phyloP scores from a whole-genome alignment of 1,284 basidiomycete species.

The Papiliotrema fonsecae region DNA sequence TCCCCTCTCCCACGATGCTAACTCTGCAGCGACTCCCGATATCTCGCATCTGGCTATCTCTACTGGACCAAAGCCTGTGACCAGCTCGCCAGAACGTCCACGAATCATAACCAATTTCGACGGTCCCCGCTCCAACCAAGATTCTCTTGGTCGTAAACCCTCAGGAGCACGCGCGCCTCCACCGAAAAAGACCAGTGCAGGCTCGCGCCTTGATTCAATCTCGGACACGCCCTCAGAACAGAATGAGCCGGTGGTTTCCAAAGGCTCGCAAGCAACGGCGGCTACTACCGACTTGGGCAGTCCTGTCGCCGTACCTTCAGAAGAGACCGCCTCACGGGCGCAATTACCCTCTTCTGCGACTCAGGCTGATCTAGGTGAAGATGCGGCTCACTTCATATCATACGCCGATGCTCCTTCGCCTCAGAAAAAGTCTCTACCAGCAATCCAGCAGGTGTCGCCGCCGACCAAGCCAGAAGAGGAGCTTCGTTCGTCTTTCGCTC shows the following conservation, averaged over 20 bases:
- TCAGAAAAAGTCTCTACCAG: conserved; percentile 16
- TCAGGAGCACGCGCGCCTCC: conserved; percentile 75
- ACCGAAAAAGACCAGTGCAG: conserved; percentile 34
- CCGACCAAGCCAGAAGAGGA: conserved; percentile 12
- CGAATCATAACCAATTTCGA: conserved; percentile 21
- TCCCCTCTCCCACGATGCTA: too few relatives aligned
- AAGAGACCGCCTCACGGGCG: too few relatives aligned
- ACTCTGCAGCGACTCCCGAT: not conserved
- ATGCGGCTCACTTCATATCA: conserved; percentile 35
- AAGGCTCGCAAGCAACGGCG: not conserved
- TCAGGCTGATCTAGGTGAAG: conserved; percentile 27
- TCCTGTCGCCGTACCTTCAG: not conserved
- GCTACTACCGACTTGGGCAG: too few relatives aligned
- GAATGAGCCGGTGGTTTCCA: not conserved
- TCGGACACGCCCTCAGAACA: conserved; percentile 4
- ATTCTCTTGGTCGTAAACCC: conserved; percentile 59
- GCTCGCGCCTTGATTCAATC: conserved; percentile 16
- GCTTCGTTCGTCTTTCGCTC: conserved; percentile 75
- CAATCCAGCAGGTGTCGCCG: conserved; percentile 4
- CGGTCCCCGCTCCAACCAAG: not conserved
- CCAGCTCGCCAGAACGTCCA: conserved; percentile 10
- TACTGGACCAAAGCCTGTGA: not conserved
- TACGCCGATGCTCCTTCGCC: conserved; percentile 36
- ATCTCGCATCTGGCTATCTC: not conserved
- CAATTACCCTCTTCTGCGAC: conserved; percentile 2